Evolutionary conservation across 2,329 filamentous ascomycete genomes (phyloP), one percentile per base, ranked within the genome.

Genomic region (Tolypocladium sp.): DNA sequence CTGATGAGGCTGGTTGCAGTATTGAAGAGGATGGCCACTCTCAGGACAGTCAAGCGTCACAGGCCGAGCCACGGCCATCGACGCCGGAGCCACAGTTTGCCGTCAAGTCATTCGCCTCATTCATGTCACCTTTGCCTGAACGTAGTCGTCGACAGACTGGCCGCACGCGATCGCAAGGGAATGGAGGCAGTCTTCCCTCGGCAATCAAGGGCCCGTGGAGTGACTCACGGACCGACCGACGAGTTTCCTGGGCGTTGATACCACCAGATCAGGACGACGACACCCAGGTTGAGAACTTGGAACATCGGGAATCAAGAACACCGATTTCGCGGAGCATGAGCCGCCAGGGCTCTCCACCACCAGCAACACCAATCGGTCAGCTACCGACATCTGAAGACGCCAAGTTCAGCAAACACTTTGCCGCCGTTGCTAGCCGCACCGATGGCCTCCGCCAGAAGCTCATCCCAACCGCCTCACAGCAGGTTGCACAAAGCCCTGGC

Each of bases 61-160:
- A 53, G 22, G 4, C 30, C 17, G 35, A 41, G 51, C 35, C 33
- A 22, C 65, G 69, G 59, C 64, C 73, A 38, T 70, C 71, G 2
- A 79, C 77, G 0, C 76, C 79, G 7, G 77, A 82, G 56, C 74
- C 77, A 17, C 75, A 76, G 5, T 72, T 82, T 37, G 77, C 77
- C 0, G 73, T 82, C 63, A 81, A 79, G 61, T 76, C 80, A 0
- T 83, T 84, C 65, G 74, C 78, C 1, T 76, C 77, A 1, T 83
- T 83, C 65, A 76, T 80, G 65, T 78, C 78, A 0, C 76, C 79
- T 1, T 81, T 80, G 0, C 77, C 81, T 1, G 71, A 75, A 46
- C 71, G 64, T n/a, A 63, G 62, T 17, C 61, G 65, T 35, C 63
- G 61, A 33, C 52, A 59, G 61, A 58, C 44, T 8, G 63, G 58